Evolutionary conservation across 1,284 basidiomycete species (phyloP).

Genomic region (Meripilus lineatus): DNA sequence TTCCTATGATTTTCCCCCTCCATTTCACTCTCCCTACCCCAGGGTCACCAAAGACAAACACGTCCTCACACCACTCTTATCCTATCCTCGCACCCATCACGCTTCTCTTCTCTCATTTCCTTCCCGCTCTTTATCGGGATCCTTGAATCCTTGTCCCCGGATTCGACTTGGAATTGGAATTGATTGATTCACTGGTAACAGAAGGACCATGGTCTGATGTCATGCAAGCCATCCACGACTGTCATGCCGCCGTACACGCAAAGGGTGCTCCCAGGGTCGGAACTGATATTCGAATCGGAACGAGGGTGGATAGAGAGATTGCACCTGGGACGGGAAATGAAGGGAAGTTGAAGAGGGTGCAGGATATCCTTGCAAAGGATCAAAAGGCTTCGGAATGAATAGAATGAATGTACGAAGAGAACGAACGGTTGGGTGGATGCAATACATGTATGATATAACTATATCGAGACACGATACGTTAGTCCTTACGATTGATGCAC

Average conservation of each 20-base stretch:
- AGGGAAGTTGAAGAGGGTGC: conserved; percentile 73
- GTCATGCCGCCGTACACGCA: conserved; percentile 84
- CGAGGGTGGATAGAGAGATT: conserved; percentile 70
- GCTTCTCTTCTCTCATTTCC: no score
- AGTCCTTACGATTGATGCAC: no score
- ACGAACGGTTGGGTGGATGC: not conserved
- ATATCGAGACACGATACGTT: no score
- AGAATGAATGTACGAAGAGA: not conserved
- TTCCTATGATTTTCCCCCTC: no score
- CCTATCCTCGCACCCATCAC: no score
- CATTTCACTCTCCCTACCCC: no score
- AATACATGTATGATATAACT: not conserved
- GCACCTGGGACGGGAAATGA: conserved; percentile 68
- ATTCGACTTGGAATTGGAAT: no score
- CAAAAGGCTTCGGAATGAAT: not conserved
- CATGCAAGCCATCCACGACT: conserved; percentile 76
- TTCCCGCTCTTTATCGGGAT: no score
- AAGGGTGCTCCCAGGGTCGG: conserved; percentile 70
- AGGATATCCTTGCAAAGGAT: conserved; percentile 61
- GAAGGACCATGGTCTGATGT: conserved; percentile 86
- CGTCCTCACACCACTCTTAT: no score
- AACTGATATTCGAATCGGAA: conserved; percentile 91
- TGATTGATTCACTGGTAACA: no score
- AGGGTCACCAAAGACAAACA: no score
- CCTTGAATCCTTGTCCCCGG: no score